phyloP scores from a whole-genome alignment of 805 yeast genomes.

The Candida jianshihensis region DNA sequence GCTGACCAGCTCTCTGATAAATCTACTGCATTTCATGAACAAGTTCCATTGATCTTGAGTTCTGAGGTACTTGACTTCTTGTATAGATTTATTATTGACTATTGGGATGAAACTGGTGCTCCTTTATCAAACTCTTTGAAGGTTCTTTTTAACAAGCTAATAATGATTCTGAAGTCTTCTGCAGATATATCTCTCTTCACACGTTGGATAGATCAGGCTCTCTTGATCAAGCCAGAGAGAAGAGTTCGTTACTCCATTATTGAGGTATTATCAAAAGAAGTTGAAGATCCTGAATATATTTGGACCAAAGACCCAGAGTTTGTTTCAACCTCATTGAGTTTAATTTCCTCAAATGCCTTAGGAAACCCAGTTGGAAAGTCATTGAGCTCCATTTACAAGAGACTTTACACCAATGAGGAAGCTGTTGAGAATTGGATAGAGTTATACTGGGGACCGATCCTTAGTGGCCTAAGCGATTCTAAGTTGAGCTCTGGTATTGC shows the following conservation, averaged over 20 bases:
- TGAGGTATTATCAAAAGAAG: slow-evolving; percentile 47
- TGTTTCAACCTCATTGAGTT: slow-evolving; percentile 36
- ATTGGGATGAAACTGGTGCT: slow-evolving; percentile 65
- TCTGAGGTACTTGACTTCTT: slow-evolving; percentile 23
- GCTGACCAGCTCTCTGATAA: slow-evolving; percentile 32
- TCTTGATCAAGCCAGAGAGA: slow-evolving; percentile 41
- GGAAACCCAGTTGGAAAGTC: slow-evolving; percentile 65
- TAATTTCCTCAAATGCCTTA: slow-evolving; percentile 51
- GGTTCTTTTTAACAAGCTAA: slow-evolving; percentile 50
- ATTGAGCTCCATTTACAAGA: slow-evolving; percentile 33
- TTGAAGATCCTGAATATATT: slow-evolving; percentile 33
- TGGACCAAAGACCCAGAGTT: slow-evolving; percentile 39
- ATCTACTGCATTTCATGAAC: slow-evolving; percentile 7
- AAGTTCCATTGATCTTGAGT: slow-evolving; percentile 12
- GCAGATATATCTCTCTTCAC: slow-evolving; percentile 22
- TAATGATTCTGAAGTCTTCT: slow-evolving; percentile 31
- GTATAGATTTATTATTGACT: slow-evolving; percentile 53
- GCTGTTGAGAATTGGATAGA: slow-evolving; percentile 17
- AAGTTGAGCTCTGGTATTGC: slow-evolving; percentile 37
- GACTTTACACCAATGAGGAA: slow-evolving; percentile 25
- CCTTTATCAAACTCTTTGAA: slow-evolving; percentile 64
- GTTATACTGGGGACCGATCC: slow-evolving; percentile 17
- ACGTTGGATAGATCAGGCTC: slow-evolving; percentile 39
- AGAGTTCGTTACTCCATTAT: slow-evolving; percentile 56
- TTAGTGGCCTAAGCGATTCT: slow-evolving; percentile 7